Percentiles rank a stretch among this genome's conserved stretches.
These are phyloP conservation scores for Buddleja alternifolia DNA, from an alignment of 257 asterid species.

Conservation along the genomic window DNA sequence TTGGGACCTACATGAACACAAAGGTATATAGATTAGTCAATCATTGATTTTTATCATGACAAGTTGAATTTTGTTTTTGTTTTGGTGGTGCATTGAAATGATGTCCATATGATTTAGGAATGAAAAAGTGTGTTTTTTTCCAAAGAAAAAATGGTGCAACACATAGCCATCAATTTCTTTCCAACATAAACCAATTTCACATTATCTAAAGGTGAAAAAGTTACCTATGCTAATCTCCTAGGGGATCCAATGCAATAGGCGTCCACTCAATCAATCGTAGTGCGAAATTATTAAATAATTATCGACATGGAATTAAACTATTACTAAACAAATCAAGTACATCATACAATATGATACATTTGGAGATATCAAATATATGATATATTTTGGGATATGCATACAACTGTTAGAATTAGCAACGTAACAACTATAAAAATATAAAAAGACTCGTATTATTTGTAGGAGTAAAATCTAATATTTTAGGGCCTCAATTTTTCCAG, in stretches of 20 bases:
- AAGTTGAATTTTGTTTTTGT: conserved; percentile 11
- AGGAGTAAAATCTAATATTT: no score
- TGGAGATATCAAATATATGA: no score
- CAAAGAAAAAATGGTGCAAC: neutral
- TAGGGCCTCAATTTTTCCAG: no score
- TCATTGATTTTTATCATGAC: conserved; percentile 29
- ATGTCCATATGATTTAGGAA: conserved; percentile 31
- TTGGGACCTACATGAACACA: conserved; percentile 32
- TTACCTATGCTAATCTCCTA: neutral
- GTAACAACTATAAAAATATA: no score
- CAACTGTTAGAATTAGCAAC: no score
- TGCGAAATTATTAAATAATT: no score
- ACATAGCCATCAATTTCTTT: conserved; percentile 19
- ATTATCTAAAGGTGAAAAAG: conserved; percentile 14
- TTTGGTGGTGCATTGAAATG: conserved; percentile 27
- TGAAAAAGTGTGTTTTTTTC: neutral
- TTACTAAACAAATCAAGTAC: no score
- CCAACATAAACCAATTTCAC: conserved; percentile 7
- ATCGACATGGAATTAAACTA: no score
- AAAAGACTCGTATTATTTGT: no score
- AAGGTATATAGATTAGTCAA: conserved; percentile 30
- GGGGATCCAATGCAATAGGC: conserved; percentile 19
- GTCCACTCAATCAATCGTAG: neutral
- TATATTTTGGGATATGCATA: neutral
- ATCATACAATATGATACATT: no score